Conservation (phyloP, 495 filamentous ascomycete species). For the Rhypophila decipiens region DNA sequence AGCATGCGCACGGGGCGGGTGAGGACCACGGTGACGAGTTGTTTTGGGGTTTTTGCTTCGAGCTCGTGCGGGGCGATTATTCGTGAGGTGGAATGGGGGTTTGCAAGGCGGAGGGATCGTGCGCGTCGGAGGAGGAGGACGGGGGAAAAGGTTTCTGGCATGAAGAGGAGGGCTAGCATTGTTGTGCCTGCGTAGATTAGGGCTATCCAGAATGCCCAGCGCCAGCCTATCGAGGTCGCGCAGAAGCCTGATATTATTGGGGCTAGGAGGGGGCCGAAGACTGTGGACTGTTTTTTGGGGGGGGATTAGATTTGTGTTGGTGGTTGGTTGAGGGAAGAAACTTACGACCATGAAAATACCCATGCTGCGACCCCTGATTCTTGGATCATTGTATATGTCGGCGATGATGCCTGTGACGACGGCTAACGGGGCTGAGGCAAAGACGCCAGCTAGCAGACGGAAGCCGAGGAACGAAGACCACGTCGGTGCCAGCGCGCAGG, state of each 20-base stretch:
- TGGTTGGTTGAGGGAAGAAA: constrained; percentile 5
- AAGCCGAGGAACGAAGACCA: constrained; percentile 64
- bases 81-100: constrained; percentile 31
- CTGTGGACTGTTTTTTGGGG: constrained; percentile 44
- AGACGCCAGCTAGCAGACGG: constrained; percentile 57
- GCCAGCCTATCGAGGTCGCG: constrained; percentile 52
- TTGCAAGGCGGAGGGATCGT: constrained; percentile 39
- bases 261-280: constrained; percentile 59
- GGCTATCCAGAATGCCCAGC: constrained; percentile 60
- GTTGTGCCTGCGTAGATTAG: constrained; percentile 50
- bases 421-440: constrained; percentile 61
- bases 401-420: constrained; percentile 69
- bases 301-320: background rate
- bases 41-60: constrained; percentile 22
- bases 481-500: constrained; percentile 60
- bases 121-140: constrained; percentile 54
- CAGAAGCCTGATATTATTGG: constrained; percentile 63
- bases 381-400: constrained; percentile 54
- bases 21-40: constrained; percentile 32
- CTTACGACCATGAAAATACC: constrained; percentile 61
- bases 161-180: constrained; percentile 41
- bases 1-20: constrained; percentile 39
- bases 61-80: constrained; percentile 30
- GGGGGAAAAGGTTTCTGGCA: constrained; percentile 59
- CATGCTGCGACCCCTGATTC: constrained; percentile 61